These are phyloP conservation scores for Annulohypoxylon bovei DNA, from an alignment of 495 filamentous ascomycete species.

Conservation along the genomic window DNA sequence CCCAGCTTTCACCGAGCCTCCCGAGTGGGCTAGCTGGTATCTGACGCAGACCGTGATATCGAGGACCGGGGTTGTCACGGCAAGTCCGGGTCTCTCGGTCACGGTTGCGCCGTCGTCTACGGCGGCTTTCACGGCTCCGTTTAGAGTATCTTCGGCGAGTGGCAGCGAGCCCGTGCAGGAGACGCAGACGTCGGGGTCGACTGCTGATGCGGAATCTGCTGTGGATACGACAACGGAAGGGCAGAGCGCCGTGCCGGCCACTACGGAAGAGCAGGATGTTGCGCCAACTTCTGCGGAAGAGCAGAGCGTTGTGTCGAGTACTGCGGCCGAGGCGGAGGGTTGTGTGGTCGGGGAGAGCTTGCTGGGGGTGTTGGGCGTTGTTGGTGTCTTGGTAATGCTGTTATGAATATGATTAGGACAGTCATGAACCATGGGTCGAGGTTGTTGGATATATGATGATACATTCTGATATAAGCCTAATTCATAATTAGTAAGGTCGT, in stretches of 20 bases:
- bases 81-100: not conserved
- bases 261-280: not conserved
- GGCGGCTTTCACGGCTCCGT: not conserved
- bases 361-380: not conserved
- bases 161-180: not conserved
- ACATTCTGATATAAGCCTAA: no score
- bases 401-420: not conserved
- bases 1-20: constrained; percentile 10
- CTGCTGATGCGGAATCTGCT: not conserved
- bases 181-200: not conserved
- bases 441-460: no score
- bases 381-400: constrained; percentile 1
- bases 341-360: not conserved
- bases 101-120: not conserved
- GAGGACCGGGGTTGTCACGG: not conserved
- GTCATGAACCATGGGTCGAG: no score
- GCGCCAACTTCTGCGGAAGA: not conserved
- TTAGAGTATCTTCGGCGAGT: no score
- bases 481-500: no score
- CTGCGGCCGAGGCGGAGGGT: not conserved
- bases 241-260: no score
- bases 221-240: not conserved
- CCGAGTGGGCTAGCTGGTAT: constrained; percentile 30
- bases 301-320: not conserved
- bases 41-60: constrained; percentile 29